These are phyloP conservation scores for Botrytis sinoallii DNA, from an alignment of 2,329 filamentous ascomycete genomes.

Conservation along the genomic window DNA sequence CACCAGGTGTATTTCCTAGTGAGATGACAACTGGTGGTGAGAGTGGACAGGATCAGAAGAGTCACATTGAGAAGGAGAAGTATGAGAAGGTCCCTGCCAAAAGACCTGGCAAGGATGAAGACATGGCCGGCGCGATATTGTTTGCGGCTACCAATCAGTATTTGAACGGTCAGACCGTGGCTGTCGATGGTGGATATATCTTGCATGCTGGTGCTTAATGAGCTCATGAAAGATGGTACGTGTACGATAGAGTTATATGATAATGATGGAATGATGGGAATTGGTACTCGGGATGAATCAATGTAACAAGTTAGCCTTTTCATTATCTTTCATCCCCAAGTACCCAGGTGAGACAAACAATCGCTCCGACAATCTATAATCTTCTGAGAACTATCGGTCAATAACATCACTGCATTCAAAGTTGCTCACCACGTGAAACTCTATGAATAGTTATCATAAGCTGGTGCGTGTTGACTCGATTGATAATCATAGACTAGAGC, in stretches of 20 bases:
- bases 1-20: constrained; percentile 54
- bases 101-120: constrained; percentile 54
- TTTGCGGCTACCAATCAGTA: constrained; percentile 48
- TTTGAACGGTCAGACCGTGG: constrained; percentile 41
- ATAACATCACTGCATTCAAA: background rate
- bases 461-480: background rate
- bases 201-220: constrained; percentile 29
- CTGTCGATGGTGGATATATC: constrained; percentile 54
- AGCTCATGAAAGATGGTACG: background rate
- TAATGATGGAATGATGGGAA: background rate
- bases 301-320: background rate
- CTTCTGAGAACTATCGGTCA: background rate
- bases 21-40: constrained; percentile 53
- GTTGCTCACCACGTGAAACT: background rate
- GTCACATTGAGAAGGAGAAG: constrained; percentile 50
- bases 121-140: constrained; percentile 56
- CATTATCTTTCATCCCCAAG: background rate
- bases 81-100: constrained; percentile 49
- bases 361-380: background rate
- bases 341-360: background rate
- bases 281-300: background rate
- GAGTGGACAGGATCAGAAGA: constrained; percentile 51
- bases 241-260: background rate
- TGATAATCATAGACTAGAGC: background rate
- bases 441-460: background rate